Conservation (phyloP, 306 rosid genomes). For the Ceratonia siliqua region DNA sequence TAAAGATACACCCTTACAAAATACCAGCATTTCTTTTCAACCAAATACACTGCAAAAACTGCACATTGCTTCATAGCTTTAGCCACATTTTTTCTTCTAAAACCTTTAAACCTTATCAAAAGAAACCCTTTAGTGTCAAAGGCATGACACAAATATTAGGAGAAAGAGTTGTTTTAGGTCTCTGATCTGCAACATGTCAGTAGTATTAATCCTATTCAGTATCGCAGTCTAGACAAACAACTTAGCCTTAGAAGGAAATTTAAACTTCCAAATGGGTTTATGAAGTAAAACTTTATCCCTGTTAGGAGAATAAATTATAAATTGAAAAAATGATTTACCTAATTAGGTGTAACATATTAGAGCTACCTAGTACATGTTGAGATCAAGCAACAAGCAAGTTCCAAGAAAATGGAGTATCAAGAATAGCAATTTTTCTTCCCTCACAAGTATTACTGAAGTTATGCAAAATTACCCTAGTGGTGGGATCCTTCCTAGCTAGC, state of each 20-base stretch:
- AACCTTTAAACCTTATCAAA: neutral
- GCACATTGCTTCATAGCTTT: no score
- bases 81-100: neutral
- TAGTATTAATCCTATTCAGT: neutral
- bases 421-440: neutral
- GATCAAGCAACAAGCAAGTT: neutral
- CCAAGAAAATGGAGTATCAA: neutral
- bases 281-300: no score
- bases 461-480: slow-evolving; percentile 69
- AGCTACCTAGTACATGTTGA: neutral
- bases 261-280: no score
- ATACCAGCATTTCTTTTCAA: no score
- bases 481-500: slow-evolving; percentile 89
- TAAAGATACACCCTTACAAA: no score
- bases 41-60: no score
- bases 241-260: neutral
- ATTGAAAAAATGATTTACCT: no score
- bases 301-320: no score
- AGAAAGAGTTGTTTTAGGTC: neutral
- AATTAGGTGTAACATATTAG: neutral
- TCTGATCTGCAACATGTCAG: neutral
- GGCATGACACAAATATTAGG: neutral
- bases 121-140: neutral
- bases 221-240: neutral
- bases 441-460: neutral